Evolutionary conservation across 345 rosid genomes (phyloP).

Genomic region (Hibiscus trionum): DNA sequence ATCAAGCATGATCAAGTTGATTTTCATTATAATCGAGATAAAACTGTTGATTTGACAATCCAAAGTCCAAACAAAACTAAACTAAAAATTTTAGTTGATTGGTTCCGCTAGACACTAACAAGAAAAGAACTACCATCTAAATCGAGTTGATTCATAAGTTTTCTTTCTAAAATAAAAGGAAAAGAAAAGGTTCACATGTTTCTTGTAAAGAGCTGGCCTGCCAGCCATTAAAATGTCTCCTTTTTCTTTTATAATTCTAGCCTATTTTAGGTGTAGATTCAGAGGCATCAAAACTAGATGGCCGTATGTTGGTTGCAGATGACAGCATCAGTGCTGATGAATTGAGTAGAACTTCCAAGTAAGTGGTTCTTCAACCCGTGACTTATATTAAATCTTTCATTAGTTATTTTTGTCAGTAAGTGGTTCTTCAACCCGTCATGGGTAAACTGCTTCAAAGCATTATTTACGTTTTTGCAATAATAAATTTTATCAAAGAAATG

Average conservation of each 20-base stretch:
- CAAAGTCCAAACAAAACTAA: neutral
- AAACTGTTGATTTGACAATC: neutral
- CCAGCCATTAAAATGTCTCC: too few species aligned
- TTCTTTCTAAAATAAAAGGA: neutral
- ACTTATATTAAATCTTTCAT: neutral
- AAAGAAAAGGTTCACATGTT: neutral
- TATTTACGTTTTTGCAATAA: neutral
- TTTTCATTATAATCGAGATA: neutral
- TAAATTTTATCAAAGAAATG: neutral
- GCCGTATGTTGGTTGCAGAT: slow-evolving; percentile 10
- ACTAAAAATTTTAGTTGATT: neutral
- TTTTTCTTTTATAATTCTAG: neutral
- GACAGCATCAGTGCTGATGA: slow-evolving; percentile 7
- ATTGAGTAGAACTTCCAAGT: slow-evolving; percentile 20
- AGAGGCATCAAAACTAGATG: slow-evolving; percentile 12
- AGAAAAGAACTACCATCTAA: neutral
- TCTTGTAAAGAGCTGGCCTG: neutral
- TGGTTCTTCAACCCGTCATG: neutral
- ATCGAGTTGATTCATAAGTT: neutral
- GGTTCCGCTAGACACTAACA: neutral
- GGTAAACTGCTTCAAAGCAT: neutral
- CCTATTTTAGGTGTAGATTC: slow-evolving; percentile 4
- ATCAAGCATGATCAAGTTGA: neutral
- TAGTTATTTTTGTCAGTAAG: neutral
- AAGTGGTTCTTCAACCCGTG: slow-evolving; percentile 14